Base-by-base conservation (phyloP, 805 yeast species). In the Brettanomyces naardenensis region DNA sequence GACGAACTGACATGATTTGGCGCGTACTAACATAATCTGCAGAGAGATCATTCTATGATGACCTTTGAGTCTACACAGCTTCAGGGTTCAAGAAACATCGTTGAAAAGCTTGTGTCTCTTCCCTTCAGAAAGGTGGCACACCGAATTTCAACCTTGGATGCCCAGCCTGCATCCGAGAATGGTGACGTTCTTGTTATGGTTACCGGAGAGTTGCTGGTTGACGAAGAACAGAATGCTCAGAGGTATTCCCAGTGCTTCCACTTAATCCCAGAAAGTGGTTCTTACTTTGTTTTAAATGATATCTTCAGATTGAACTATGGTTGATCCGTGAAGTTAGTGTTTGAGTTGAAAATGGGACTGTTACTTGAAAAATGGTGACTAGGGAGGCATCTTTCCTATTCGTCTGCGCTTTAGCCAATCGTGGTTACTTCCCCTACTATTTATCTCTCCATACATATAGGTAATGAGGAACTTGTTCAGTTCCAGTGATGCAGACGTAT, bases 171-270 rank as follows among this genome's bases (percentile, higher is more conserved):
- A 28, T 82, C 95, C 41, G 86, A 95, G 42, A 75, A 69, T 52
- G 90, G 92, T 45, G 97, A 90, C 59, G 95, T 92, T 39, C 71
- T 92, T 53, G 97, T 90, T 38, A 81, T 92, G 92, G 97, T 92
- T 52, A 92, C 98, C 39, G 98, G 98, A 46, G 96, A 86, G 64
- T 74, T 92, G 48, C 65, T 88, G 53, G 73, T 82, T 48, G 98
- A 92, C 61, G 97, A 90, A 46, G 97, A 92, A 69, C 84, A 80
- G 59, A 88, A 87, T 64, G 78, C 97, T 40, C 97, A 90, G 66
- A 80, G 95, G 66, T 92, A 89, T 68, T 86, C 97, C 23, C 98
- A 92, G 68, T 95, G 87, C 34, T 92, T 92, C 79, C 97, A 92
- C 61, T 77, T 92, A 67, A 80, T 88, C 46, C 97, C 95, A 47